These are phyloP conservation scores for Apiotrichum veenhuisii DNA, from an alignment of 1,284 basidiomycete genomes.

Conservation along the genomic window DNA sequence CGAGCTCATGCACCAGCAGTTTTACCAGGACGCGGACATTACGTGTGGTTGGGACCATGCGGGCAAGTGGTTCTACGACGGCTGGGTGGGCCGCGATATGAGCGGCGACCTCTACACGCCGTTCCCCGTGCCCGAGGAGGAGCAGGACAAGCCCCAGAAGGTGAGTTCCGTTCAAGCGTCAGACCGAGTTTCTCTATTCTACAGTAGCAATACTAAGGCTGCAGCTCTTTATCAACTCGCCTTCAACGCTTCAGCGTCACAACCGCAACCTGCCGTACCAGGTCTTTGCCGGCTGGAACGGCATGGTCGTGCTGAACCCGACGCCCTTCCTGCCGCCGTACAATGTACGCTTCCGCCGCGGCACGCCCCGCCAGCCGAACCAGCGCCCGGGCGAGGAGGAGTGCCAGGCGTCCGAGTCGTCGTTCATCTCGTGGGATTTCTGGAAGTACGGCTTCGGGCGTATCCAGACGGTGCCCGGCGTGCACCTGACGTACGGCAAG, in stretches of 20 bases:
- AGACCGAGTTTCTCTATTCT: neutral
- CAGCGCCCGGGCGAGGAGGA: slow-evolving; percentile 23
- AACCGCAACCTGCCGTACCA: slow-evolving; percentile 46
- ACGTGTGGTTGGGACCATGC: slow-evolving; percentile 52
- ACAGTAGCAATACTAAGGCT: neutral
- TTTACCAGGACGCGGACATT: slow-evolving; percentile 48
- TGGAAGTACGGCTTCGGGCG: slow-evolving; percentile 48
- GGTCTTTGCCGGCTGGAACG: slow-evolving; percentile 58
- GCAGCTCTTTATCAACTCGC: slow-evolving; percentile 42
- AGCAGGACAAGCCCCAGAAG: slow-evolving; percentile 39
- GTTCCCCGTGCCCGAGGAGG: slow-evolving; percentile 47
- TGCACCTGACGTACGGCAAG: slow-evolving; percentile 45
- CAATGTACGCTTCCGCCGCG: slow-evolving; percentile 41
- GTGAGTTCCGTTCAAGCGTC: slow-evolving; percentile 26
- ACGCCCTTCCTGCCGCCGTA: slow-evolving; percentile 42
- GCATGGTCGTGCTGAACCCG: slow-evolving; percentile 50
- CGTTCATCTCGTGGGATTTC: slow-evolving; percentile 49
- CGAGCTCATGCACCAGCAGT: slow-evolving; percentile 50
- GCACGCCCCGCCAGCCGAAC: slow-evolving; percentile 25
- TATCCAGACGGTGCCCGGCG: slow-evolving; percentile 44
- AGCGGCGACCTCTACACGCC: slow-evolving; percentile 43
- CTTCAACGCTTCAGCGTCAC: slow-evolving; percentile 36
- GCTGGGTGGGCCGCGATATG: slow-evolving; percentile 52
- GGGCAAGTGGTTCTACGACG: slow-evolving; percentile 51
- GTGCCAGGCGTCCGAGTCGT: slow-evolving; percentile 44